phyloP scores from a whole-genome alignment of 495 filamentous ascomycete genomes.

The Achaetomiella virescens region DNA sequence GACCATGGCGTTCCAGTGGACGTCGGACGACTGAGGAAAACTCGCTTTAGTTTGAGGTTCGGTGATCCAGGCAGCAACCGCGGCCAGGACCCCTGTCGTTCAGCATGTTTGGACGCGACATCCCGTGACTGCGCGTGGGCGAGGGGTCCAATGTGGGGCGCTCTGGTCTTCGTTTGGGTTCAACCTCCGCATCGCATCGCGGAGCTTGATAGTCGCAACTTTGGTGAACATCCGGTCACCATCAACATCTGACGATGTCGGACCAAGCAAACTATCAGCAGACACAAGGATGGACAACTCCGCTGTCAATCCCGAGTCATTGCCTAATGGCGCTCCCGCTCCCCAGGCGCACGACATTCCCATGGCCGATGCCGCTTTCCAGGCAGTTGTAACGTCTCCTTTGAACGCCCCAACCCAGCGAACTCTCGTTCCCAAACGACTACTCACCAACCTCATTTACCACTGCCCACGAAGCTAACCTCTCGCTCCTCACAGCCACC shows the following conservation, averaged over 20 bases:
- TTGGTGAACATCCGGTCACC: neutral
- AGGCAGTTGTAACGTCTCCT: conserved; percentile 15
- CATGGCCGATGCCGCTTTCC: conserved; percentile 27
- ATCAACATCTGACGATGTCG: conserved; percentile 1
- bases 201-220: neutral
- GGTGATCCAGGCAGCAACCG: conserved; percentile 5
- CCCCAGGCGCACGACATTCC: conserved; percentile 17
- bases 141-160: neutral
- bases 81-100: neutral
- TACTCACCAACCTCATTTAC: neutral
- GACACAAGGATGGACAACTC: neutral
- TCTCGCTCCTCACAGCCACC: neutral
- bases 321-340: neutral
- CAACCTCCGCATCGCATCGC: neutral
- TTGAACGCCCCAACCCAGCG: too few species aligned
- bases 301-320: neutral
- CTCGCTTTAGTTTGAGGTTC: neutral
- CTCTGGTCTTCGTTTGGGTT: neutral
- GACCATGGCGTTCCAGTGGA: neutral
- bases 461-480: neutral
- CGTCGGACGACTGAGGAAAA: neutral
- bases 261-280: neutral
- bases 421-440: too few species aligned
- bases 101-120: conserved; percentile 11
- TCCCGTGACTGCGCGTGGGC: conserved; percentile 25